Evolutionary conservation across 2,329 filamentous ascomycete genomes (phyloP).

Genomic region (Sphaerostilbella broomeana): DNA sequence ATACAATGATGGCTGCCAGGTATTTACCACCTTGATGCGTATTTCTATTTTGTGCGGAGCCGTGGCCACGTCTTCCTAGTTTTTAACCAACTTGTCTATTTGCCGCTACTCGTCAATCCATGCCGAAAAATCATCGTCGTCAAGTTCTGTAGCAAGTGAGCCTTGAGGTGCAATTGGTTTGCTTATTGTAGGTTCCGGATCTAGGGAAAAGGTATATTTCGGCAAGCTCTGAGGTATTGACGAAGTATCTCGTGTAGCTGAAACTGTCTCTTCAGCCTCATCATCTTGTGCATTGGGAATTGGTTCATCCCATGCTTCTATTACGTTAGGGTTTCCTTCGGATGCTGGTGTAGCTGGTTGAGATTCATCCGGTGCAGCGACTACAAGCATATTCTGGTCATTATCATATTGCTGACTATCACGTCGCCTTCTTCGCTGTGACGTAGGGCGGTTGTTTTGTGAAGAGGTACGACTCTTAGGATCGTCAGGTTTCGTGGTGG

Average conservation of each 20-base stretch:
- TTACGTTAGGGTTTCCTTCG: conserved; percentile 31
- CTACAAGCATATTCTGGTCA: conserved; percentile 53
- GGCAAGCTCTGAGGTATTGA: neutral
- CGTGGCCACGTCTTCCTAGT: no score
- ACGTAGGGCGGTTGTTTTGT: conserved; percentile 38
- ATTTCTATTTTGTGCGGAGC: no score
- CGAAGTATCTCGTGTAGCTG: no score
- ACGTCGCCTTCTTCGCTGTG: conserved; percentile 36
- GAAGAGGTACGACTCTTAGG: conserved; percentile 22
- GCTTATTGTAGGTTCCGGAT: no score
- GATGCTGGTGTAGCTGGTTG: conserved; percentile 46
- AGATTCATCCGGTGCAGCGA: conserved; percentile 59
- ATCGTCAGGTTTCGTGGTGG: conserved; percentile 18
- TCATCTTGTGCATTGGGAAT: neutral
- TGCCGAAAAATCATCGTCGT: conserved; percentile 22
- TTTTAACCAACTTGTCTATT: no score
- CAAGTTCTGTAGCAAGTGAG: conserved; percentile 5
- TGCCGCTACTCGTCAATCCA: conserved; percentile 22
- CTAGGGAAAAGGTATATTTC: neutral
- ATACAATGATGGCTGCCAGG: no score
- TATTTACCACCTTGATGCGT: no score
- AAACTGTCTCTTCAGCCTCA: neutral
- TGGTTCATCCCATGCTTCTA: no score
- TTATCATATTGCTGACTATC: conserved; percentile 29
- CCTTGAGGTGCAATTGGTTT: no score